phyloP scores from a whole-genome alignment of 768 basidiomycete species.

The Lactarius psammicola region DNA sequence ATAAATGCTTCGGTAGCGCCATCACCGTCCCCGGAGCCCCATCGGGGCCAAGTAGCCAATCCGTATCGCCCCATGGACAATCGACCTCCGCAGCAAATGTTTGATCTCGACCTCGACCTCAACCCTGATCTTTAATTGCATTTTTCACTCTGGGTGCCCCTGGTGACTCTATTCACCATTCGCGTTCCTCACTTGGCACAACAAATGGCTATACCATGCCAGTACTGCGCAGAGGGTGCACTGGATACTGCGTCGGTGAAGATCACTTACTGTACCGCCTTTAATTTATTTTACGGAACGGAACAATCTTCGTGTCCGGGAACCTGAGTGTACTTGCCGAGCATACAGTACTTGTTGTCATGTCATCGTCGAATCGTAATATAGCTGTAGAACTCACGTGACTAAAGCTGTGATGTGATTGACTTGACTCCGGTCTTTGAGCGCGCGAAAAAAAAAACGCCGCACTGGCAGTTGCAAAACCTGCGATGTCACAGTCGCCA shows the following conservation, averaged over 20 bases:
- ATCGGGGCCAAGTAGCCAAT: conserved; percentile 51
- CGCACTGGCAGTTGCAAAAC: not conserved
- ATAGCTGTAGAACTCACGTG: not conserved
- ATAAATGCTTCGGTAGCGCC: conserved; percentile 45
- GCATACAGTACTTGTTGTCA: too few species aligned
- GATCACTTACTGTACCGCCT: not conserved
- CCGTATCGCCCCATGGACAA: conserved; percentile 71
- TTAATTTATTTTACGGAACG: not conserved
- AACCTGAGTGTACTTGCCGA: too few species aligned
- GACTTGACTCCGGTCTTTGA: not conserved
- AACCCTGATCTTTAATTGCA: conserved; percentile 67
- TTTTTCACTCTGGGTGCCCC: not conserved
- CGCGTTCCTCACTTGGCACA: not conserved
- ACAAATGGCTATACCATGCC: not conserved
- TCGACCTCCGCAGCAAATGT: conserved; percentile 57
- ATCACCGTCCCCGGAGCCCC: conserved; percentile 56
- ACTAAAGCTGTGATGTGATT: not conserved
- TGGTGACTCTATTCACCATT: not conserved
- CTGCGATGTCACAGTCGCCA: not conserved
- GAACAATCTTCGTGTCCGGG: too few species aligned
- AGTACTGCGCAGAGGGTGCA: not conserved
- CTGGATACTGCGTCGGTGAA: not conserved
- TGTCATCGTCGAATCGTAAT: too few species aligned
- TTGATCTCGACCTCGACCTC: conserved; percentile 80
- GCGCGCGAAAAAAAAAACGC: not conserved